These are phyloP conservation scores for Peronospora destructor DNA, from an alignment of 352 stramenopile species.

Conservation along the genomic window DNA sequence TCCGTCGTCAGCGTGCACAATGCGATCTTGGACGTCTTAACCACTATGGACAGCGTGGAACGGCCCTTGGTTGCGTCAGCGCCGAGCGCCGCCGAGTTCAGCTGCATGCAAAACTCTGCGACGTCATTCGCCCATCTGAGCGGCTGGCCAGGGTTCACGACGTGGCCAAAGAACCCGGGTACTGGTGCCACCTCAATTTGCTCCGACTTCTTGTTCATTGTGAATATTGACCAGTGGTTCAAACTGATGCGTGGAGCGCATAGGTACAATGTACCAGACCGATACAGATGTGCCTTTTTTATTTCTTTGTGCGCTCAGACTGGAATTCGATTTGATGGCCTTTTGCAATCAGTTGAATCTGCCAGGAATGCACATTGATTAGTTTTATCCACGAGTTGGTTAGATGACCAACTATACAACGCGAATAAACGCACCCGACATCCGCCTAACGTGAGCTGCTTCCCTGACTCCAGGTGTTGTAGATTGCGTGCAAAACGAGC, in stretches of 20 bases:
- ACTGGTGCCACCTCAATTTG: slow-evolving; percentile 40
- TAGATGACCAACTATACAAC: background rate
- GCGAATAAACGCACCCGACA: slow-evolving; percentile 42
- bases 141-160: slow-evolving; percentile 53
- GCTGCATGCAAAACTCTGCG: slow-evolving; percentile 69
- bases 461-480: slow-evolving; percentile 44
- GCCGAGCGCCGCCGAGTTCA: slow-evolving; percentile 70
- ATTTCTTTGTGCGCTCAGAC: slow-evolving; percentile 22
- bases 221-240: slow-evolving; percentile 3
- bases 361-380: slow-evolving; percentile 4
- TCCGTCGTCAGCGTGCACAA: slow-evolving; percentile 64
- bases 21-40: slow-evolving; percentile 65
- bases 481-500: slow-evolving; percentile 39
- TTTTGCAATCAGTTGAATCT: slow-evolving; percentile 32
- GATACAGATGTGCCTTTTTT: background rate
- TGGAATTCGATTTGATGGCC: slow-evolving; percentile 30
- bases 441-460: slow-evolving; percentile 58
- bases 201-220: slow-evolving; percentile 25
- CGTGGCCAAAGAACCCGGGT: slow-evolving; percentile 76
- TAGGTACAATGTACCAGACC: slow-evolving; percentile 3
- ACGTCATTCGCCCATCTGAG: slow-evolving; percentile 66
- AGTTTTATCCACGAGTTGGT: background rate
- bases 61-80: slow-evolving; percentile 42
- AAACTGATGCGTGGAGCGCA: slow-evolving; percentile 1
- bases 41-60: slow-evolving; percentile 67